A percentile compares a stretch with the other conserved stretches of the same genome.
Evolutionary conservation across 176 grass and related monocot genomes (phyloP).

Genomic region (Phoenix dactylifera): DNA sequence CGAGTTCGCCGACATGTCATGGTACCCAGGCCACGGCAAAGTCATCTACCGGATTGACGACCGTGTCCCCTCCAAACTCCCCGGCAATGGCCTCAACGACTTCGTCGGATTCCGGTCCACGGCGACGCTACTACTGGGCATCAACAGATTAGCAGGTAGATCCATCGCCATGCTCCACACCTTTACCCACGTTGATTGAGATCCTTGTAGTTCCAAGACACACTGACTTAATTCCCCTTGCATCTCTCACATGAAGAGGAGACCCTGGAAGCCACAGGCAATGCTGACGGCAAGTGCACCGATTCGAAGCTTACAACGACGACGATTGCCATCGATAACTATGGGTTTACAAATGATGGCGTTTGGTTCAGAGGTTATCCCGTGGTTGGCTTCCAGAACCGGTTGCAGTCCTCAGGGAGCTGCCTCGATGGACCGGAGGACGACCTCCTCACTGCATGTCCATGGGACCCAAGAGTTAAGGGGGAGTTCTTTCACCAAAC

Average conservation of each 20-base stretch:
- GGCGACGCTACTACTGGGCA: background rate
- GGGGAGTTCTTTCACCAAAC: constrained; percentile 54
- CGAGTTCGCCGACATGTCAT: constrained; percentile 8
- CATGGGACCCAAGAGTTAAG: constrained; percentile 40
- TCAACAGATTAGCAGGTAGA: constrained; percentile 22
- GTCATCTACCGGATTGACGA: constrained; percentile 40
- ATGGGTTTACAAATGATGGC: constrained; percentile 12
- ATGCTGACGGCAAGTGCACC: constrained; percentile 34
- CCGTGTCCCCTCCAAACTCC: constrained; percentile 27
- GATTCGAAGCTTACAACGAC: constrained; percentile 16
- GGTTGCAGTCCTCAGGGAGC: constrained; percentile 40
- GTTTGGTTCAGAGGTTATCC: constrained; percentile 52
- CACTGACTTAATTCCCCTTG: too few relatives aligned
- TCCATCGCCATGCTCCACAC: background rate
- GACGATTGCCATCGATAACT: constrained; percentile 1
- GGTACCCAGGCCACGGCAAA: constrained; percentile 27
- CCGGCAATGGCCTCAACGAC: constrained; percentile 32
- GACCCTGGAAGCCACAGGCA: constrained; percentile 13
- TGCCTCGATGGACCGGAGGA: constrained; percentile 35
- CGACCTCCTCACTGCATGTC: constrained; percentile 44
- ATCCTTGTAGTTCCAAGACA: too few relatives aligned
- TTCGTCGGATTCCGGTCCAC: constrained; percentile 39
- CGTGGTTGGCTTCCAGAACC: constrained; percentile 47
- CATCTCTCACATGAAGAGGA: constrained; percentile 14
- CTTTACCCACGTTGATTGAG: too few relatives aligned